A percentile compares a stretch with the other conserved stretches of the same genome.
Conservation (phyloP, 176 grass and related monocot species). For the Panicum miliaceum region DNA sequence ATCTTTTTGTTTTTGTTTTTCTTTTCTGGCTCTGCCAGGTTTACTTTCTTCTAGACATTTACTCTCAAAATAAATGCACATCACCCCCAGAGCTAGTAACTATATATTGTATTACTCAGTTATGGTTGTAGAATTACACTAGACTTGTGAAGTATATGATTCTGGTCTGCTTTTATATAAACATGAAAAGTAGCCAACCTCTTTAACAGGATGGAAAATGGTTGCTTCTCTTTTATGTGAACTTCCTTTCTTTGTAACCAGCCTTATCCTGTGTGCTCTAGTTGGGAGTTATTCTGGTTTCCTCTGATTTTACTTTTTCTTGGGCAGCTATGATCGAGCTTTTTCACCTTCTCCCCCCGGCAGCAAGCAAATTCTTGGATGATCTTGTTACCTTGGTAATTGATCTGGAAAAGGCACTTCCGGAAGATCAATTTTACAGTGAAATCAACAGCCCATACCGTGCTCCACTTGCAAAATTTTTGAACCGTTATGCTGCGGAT, state of each 20-base stretch:
- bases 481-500: conserved; percentile 86
- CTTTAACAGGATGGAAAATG: background rate
- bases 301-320: conserved; percentile 36
- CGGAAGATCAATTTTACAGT: conserved; percentile 92
- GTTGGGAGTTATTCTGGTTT: conserved; percentile 4
- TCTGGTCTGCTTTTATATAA: background rate
- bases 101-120: background rate
- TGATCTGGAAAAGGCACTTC: conserved; percentile 91
- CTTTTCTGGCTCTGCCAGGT: background rate
- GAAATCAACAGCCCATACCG: conserved; percentile 99
- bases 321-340: conserved; percentile 97
- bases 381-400: conserved; percentile 97
- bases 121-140: conserved; percentile 1
- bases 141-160: conserved; percentile 11
- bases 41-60: background rate
- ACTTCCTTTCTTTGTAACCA: background rate
- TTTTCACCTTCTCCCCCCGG: conserved; percentile 92
- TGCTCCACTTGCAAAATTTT: conserved; percentile 90
- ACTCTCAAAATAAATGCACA: conserved; percentile 3
- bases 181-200: conserved; percentile 9
- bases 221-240: background rate
- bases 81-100: conserved; percentile 16
- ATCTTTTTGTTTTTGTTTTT: conserved; percentile 16
- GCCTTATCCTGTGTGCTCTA: conserved; percentile 13
- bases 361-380: conserved; percentile 93